Conservation (phyloP, 176 grass and related monocot species). For the Bolboschoenus planiculmis region DNA sequence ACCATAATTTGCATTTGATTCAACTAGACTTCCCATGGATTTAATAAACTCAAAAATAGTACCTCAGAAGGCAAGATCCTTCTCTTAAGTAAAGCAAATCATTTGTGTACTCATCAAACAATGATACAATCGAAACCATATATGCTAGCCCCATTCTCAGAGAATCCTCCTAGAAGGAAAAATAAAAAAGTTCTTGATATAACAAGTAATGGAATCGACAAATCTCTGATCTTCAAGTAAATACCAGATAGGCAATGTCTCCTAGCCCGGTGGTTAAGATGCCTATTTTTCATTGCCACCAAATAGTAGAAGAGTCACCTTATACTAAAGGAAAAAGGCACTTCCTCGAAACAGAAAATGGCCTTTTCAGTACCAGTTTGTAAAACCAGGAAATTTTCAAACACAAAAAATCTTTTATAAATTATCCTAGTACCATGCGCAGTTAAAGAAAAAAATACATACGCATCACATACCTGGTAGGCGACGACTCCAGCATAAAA, state of each 20-base stretch:
- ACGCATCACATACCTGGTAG: slow-evolving; percentile 50
- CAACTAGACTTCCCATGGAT: neutral
- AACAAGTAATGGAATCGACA: neutral
- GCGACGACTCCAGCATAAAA: slow-evolving; percentile 48
- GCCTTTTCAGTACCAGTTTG: neutral
- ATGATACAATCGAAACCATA: slow-evolving; percentile 57
- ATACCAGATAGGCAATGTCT: neutral
- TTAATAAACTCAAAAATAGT: neutral
- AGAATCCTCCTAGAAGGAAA: slow-evolving; percentile 54
- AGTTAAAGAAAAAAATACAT: neutral
- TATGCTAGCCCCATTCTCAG: slow-evolving; percentile 69
- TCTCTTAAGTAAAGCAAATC: slow-evolving; percentile 91
- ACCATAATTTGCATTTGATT: neutral
- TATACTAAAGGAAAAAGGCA: neutral
- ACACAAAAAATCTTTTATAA: neutral
- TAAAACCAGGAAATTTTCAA: slow-evolving; percentile 2
- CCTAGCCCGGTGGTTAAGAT: neutral
- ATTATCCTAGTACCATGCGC: neutral
- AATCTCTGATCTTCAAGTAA: neutral
- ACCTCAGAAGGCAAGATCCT: slow-evolving; percentile 88
- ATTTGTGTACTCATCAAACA: slow-evolving; percentile 87
- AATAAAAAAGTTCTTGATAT: neutral
- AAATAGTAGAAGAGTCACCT: neutral
- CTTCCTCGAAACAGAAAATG: neutral
- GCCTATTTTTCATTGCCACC: neutral